Percentiles rank a stretch among this genome's conserved stretches.
Evolutionary conservation across 78 protist species (phyloP).

Genomic region (Andalucia godoyi): DNA sequence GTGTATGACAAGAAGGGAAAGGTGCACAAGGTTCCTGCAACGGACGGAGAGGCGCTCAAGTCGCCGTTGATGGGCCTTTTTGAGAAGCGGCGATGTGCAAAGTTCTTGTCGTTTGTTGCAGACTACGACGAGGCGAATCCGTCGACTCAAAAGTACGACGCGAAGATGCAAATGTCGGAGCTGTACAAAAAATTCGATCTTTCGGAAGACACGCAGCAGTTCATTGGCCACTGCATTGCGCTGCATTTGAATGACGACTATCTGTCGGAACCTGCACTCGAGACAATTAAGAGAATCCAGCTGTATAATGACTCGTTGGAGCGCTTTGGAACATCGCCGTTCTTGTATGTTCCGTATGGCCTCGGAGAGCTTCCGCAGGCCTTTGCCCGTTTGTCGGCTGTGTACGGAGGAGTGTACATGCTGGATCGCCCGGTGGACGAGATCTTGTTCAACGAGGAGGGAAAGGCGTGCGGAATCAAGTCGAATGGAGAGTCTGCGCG

Average conservation of each 20-base stretch:
- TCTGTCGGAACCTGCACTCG: conserved; percentile 64
- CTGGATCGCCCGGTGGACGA: conserved; percentile 78
- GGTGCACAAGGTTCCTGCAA: conserved; percentile 89
- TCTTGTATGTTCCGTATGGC: conserved; percentile 97
- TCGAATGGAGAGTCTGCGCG: conserved; percentile 59
- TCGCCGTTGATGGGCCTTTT: conserved; percentile 88
- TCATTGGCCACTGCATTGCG: conserved; percentile 94
- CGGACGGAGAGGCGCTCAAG: conserved; percentile 76
- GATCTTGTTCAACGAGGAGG: conserved; percentile 63
- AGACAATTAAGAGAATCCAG: conserved; percentile 46
- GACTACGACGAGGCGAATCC: conserved; percentile 57
- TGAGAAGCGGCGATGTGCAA: conserved; percentile 81
- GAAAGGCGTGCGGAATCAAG: conserved; percentile 66
- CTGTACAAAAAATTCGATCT: conserved; percentile 74
- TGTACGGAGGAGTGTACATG: conserved; percentile 98
- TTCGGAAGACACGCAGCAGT: conserved; percentile 70
- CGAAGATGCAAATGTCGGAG: conserved; percentile 40
- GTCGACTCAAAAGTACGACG: conserved; percentile 36
- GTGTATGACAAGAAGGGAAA: conserved; percentile 48
- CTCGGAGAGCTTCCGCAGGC: conserved; percentile 93
- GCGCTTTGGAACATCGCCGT: conserved; percentile 68
- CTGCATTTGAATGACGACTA: conserved; percentile 30
- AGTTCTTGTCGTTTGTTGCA: conserved; percentile 72
- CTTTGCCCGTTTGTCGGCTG: conserved; percentile 84
- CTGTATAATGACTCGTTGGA: conserved; percentile 79